These are phyloP conservation scores for Amanita thiersii DNA, from an alignment of 768 basidiomycete species.

Conservation along the genomic window DNA sequence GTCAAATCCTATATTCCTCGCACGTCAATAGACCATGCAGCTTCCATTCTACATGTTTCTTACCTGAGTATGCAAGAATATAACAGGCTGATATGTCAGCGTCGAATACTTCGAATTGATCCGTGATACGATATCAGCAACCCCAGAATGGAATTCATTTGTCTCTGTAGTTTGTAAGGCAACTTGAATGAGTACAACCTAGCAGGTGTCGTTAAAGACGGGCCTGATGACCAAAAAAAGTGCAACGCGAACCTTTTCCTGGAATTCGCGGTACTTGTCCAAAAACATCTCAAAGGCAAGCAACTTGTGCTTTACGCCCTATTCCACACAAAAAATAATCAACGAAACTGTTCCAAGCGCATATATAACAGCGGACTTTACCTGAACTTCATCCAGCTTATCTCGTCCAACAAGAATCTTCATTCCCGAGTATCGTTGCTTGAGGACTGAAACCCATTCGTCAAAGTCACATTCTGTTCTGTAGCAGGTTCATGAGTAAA, in stretches of 20 bases:
- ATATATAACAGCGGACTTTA: constrained; percentile 10
- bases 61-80: constrained; percentile 70
- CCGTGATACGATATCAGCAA: constrained; percentile 68
- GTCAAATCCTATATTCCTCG: constrained; percentile 46
- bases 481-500: neutral
- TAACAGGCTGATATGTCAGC: constrained; percentile 80
- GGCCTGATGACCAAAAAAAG: neutral
- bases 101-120: constrained; percentile 81
- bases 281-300: constrained; percentile 79
- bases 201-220: neutral
- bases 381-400: constrained; percentile 82
- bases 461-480: constrained; percentile 71
- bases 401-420: constrained; percentile 84
- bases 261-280: constrained; percentile 71
- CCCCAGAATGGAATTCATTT: constrained; percentile 66
- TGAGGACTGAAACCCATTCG: constrained; percentile 76
- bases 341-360: too few species aligned
- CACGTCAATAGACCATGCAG: neutral
- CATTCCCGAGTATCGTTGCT: constrained; percentile 77
- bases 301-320: constrained; percentile 78
- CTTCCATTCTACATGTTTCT: neutral
- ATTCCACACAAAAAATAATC: neutral
- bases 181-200: constrained; percentile 82
- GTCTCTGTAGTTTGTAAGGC: constrained; percentile 76
- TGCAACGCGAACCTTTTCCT: constrained; percentile 46